Evolutionary conservation across 495 filamentous ascomycete species (phyloP).

Genomic region (Hypomontagnella submonticulosa): DNA sequence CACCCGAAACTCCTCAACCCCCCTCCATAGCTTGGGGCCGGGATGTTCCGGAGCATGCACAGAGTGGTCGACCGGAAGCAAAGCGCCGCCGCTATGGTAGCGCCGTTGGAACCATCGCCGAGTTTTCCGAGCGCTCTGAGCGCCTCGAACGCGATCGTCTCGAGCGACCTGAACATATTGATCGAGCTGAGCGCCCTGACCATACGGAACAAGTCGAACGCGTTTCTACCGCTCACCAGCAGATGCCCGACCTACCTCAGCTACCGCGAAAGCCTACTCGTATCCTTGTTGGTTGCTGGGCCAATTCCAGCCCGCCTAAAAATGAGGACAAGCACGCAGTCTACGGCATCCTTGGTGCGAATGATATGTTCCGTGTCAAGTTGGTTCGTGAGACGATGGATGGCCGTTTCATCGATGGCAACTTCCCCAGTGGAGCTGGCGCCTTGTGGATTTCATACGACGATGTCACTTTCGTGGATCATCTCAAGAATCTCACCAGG

Average conservation of each 20-base stretch:
- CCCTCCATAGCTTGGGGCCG: constrained; percentile 55
- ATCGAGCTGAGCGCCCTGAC: constrained; percentile 7
- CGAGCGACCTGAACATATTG: constrained; percentile 3
- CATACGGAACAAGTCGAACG: not conserved
- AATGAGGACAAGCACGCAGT: constrained; percentile 61
- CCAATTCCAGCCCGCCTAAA: constrained; percentile 51
- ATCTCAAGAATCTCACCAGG: constrained; percentile 55
- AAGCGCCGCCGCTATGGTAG: constrained; percentile 51
- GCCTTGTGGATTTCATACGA: constrained; percentile 66
- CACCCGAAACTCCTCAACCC: constrained; percentile 49
- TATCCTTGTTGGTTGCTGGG: constrained; percentile 64
- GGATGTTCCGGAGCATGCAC: constrained; percentile 53
- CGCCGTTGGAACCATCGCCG: constrained; percentile 25
- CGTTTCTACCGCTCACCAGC: constrained; percentile 15
- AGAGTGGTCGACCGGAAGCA: constrained; percentile 45
- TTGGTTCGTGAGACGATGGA: constrained; percentile 61
- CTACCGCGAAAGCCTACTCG: constrained; percentile 52
- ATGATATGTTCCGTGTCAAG: constrained; percentile 66
- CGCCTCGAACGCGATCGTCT: constrained; percentile 25
- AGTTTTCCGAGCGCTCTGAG: constrained; percentile 27
- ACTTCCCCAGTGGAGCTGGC: constrained; percentile 63
- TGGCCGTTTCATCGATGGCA: constrained; percentile 58
- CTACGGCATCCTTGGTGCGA: constrained; percentile 62
- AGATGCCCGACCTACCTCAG: constrained; percentile 33
- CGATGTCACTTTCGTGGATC: constrained; percentile 61